Percentiles rank a stretch among this genome's conserved stretches.
These are phyloP conservation scores for Aspergillus sp. DNA, from an alignment of 2,329 filamentous ascomycete species.

Conservation along the genomic window DNA sequence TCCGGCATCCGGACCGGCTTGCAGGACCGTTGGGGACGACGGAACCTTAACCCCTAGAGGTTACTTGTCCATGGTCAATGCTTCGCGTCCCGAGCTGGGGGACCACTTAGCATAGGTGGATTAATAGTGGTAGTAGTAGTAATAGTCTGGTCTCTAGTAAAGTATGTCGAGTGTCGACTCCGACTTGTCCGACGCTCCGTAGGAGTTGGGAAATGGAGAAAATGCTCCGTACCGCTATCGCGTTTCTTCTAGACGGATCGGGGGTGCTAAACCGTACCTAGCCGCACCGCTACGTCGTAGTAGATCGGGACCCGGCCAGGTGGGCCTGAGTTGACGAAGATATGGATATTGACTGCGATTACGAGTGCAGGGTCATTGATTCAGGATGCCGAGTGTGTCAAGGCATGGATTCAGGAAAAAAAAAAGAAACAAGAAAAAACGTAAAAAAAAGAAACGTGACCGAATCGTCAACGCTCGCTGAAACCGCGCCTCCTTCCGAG, in stretches of 20 bases:
- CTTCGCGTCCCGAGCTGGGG: not conserved
- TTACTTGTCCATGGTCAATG: conserved; percentile 6
- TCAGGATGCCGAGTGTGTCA: not conserved
- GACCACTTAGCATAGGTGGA: not conserved
- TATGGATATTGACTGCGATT: not conserved
- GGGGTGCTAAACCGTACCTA: not conserved
- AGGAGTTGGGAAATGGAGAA: not conserved
- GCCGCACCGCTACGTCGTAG: not conserved
- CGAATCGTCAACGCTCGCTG: too few relatives aligned
- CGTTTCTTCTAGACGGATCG: not conserved
- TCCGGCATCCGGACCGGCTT: conserved; percentile 15
- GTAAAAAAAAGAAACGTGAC: not conserved
- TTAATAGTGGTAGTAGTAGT: not conserved
- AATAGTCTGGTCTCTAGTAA: not conserved
- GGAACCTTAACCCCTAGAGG: conserved; percentile 11
- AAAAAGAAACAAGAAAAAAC: not conserved
- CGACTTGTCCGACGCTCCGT: not conserved
- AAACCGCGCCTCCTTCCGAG: not conserved
- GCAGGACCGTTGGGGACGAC: conserved; percentile 1
- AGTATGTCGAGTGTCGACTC: not conserved
- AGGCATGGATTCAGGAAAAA: not conserved
- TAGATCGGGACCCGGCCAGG: not conserved
- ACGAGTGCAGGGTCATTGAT: not conserved
- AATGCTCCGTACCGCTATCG: not conserved
- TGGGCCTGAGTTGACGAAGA: not conserved